Conservation (phyloP, 306 rosid species). For the Medicago lupulina region DNA sequence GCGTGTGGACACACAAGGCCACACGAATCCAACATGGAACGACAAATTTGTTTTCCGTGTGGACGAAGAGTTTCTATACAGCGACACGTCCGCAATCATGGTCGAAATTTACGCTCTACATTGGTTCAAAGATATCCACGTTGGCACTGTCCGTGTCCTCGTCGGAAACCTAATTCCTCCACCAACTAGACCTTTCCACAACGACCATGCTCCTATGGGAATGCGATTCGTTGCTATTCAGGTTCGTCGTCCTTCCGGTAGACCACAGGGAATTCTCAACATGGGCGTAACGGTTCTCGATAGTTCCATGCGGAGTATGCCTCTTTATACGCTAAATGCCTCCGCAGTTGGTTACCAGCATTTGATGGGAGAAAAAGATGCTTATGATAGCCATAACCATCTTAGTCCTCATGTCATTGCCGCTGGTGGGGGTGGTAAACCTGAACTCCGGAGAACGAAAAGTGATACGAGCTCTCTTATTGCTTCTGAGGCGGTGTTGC, state of each 20-base stretch:
- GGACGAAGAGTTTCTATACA: constrained; percentile 66
- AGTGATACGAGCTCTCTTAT: constrained; percentile 79
- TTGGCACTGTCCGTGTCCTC: constrained; percentile 81
- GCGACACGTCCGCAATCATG: constrained; percentile 78
- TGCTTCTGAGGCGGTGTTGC: constrained; percentile 48
- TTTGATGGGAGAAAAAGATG: constrained; percentile 80
- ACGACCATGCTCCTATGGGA: constrained; percentile 51
- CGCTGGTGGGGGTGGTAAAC: constrained; percentile 8
- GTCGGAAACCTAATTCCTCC: constrained; percentile 69
- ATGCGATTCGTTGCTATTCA: constrained; percentile 88
- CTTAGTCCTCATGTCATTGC: constrained; percentile 33
- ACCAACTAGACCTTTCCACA: constrained; percentile 33
- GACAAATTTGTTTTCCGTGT: constrained; percentile 92
- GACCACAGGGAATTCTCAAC: constrained; percentile 91
- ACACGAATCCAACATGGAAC: constrained; percentile 84
- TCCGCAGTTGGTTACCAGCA: constrained; percentile 82
- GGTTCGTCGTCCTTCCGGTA: constrained; percentile 75
- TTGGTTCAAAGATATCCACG: constrained; percentile 85
- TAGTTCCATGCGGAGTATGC: constrained; percentile 94
- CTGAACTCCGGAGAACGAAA: constrained; percentile 66
- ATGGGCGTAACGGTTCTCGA: constrained; percentile 78
- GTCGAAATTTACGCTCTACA: constrained; percentile 84
- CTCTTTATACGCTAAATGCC: constrained; percentile 64
- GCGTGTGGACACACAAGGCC: constrained; percentile 73
- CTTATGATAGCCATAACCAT: constrained; percentile 44